Evolutionary conservation across 257 asterid species (phyloP).

Genomic region (Cruciata laevipes): DNA sequence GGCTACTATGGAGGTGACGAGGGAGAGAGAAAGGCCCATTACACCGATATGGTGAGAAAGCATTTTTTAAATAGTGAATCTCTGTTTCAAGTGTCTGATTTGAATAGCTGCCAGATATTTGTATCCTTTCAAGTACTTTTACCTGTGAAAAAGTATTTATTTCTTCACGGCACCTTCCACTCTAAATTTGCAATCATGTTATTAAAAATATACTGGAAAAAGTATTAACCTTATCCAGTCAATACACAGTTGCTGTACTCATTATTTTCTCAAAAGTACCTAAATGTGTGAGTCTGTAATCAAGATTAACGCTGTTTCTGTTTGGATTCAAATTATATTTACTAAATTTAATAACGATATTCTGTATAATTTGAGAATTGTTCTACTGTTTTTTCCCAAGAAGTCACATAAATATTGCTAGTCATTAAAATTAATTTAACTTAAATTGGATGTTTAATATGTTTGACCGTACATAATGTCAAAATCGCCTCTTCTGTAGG

Average conservation of each 20-base stretch:
- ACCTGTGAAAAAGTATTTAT: not conserved
- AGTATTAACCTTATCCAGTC: not conserved
- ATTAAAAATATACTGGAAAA: not conserved
- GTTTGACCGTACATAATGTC: not conserved
- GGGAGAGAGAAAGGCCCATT: slow-evolving; percentile 86
- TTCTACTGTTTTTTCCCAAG: not conserved
- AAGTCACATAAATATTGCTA: not conserved
- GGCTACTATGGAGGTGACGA: slow-evolving; percentile 84
- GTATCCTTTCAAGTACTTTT: not conserved
- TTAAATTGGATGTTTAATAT: not conserved
- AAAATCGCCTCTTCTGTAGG: slow-evolving; percentile 38
- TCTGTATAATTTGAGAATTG: too few relatives aligned
- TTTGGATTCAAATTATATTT: not conserved
- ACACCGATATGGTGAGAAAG: slow-evolving; percentile 78
- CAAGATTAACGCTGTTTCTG: not conserved
- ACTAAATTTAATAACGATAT: too few relatives aligned
- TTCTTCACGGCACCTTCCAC: not conserved
- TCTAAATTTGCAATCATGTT: not conserved
- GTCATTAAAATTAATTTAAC: not conserved
- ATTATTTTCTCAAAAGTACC: not conserved
- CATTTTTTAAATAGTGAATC: not conserved
- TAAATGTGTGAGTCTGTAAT: not conserved
- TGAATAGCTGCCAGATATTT: not conserved
- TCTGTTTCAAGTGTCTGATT: not conserved
- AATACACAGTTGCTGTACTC: not conserved